A percentile compares a stretch with the other conserved stretches of the same genome.
These are phyloP conservation scores for Escovopsis sp. DNA, from an alignment of 2,329 filamentous ascomycete species.

Conservation along the genomic window DNA sequence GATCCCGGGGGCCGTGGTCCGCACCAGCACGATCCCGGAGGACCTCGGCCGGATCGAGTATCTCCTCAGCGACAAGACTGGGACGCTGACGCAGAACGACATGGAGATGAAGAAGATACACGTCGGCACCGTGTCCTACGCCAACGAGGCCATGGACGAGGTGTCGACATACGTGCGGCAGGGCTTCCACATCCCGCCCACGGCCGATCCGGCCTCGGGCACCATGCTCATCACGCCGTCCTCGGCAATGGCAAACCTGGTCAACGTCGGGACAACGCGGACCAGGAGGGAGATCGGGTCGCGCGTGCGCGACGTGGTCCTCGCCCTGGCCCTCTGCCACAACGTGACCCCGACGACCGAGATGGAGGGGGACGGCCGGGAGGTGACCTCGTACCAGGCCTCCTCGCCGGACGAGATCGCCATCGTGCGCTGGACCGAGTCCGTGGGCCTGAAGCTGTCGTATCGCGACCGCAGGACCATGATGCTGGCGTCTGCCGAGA, in stretches of 20 bases:
- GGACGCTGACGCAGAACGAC: slow-evolving; percentile 94
- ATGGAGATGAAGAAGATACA: slow-evolving; percentile 99
- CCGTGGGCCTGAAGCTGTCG: slow-evolving; percentile 70
- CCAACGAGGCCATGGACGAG: slow-evolving; percentile 98
- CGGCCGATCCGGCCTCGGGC: slow-evolving; percentile 28
- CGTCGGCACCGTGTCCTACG: slow-evolving; percentile 93
- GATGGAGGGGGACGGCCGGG: slow-evolving; percentile 56
- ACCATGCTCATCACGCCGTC: slow-evolving; percentile 58
- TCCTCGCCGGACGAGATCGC: slow-evolving; percentile 97
- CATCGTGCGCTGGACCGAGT: slow-evolving; percentile 91
- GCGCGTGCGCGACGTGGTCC: slow-evolving; percentile 79
- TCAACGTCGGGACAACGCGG: slow-evolving; percentile 53
- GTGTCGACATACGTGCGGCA: slow-evolving; percentile 76
- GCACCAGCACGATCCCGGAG: slow-evolving; percentile 94
- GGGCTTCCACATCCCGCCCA: slow-evolving; percentile 49
- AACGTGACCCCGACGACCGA: slow-evolving; percentile 82
- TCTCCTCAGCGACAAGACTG: slow-evolving; percentile 90
- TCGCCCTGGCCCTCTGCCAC: slow-evolving; percentile 86
- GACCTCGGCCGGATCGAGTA: slow-evolving; percentile 94
- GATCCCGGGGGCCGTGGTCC: slow-evolving; percentile 82
- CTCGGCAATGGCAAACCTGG: slow-evolving; percentile 48
- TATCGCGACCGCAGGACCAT: slow-evolving; percentile 82
- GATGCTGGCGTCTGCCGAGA: slow-evolving; percentile 62
- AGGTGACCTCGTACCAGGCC: slow-evolving; percentile 79
- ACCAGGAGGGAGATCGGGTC: slow-evolving; percentile 88